These are phyloP conservation scores for Malus sieversii DNA, from an alignment of 306 rosid genomes.

Conservation along the genomic window DNA sequence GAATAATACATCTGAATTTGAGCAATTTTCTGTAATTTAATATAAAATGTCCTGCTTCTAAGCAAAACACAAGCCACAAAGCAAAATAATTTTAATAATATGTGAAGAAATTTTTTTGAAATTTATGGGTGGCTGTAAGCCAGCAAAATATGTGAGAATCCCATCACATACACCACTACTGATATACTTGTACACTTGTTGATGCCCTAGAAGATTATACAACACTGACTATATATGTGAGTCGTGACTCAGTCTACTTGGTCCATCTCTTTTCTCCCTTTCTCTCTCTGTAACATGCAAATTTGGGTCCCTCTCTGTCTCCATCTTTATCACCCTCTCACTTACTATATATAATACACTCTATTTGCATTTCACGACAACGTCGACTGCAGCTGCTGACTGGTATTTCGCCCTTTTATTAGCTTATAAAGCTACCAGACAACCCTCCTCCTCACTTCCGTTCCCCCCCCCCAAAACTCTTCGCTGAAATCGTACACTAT, in stretches of 20 bases:
- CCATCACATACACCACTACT: background rate
- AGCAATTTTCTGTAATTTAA: too few relatives aligned
- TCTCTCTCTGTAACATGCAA: slow-evolving; percentile 35
- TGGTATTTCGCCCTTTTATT: slow-evolving; percentile 58
- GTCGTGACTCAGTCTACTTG: slow-evolving; percentile 22
- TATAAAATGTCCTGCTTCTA: too few relatives aligned
- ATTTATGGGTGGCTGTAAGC: background rate
- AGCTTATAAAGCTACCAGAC: slow-evolving; percentile 46
- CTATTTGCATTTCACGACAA: slow-evolving; percentile 65
- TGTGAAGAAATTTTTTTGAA: background rate
- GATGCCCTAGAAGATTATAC: slow-evolving; percentile 25
- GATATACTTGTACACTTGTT: slow-evolving; percentile 1
- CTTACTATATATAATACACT: slow-evolving; percentile 1
- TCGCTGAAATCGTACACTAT: background rate
- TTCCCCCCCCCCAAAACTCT: background rate
- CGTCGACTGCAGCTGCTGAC: slow-evolving; percentile 83
- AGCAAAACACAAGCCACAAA: too few relatives aligned
- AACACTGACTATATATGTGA: slow-evolving; percentile 12
- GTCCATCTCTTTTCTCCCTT: background rate
- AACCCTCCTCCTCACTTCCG: slow-evolving; percentile 22
- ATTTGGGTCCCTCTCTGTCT: slow-evolving; percentile 25
- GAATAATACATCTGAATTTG: too few relatives aligned
- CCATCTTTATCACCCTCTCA: background rate
- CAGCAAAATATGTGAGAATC: background rate
- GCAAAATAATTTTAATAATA: too few relatives aligned